These are phyloP conservation scores for Atkinsonella hypoxylon DNA, from an alignment of 2,329 filamentous ascomycete species.

Conservation along the genomic window DNA sequence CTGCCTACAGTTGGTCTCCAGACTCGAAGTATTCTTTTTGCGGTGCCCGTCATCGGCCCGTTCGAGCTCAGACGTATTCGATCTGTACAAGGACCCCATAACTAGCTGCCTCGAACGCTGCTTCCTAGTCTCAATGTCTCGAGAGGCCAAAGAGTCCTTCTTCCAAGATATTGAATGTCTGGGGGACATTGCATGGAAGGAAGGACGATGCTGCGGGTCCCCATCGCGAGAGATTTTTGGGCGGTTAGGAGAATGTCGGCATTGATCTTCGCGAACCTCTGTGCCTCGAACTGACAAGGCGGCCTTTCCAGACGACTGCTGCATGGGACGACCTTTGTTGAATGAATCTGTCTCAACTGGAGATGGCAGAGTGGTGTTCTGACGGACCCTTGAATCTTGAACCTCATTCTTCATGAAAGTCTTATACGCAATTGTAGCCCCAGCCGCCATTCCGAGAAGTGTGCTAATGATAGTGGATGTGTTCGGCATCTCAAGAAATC, in stretches of 20 bases:
- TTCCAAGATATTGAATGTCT: neutral
- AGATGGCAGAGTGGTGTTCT: constrained; percentile 13
- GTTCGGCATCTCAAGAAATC: constrained; percentile 19
- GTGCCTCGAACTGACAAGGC: neutral
- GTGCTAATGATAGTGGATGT: constrained; percentile 61
- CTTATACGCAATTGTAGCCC: constrained; percentile 51
- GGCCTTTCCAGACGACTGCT: neutral
- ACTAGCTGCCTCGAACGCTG: neutral
- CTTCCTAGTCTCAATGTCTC: neutral
- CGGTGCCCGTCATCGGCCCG: neutral
- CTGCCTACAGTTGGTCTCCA: neutral
- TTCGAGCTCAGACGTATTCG: neutral
- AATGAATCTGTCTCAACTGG: neutral
- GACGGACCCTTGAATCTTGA: constrained; percentile 29
- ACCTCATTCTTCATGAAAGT: constrained; percentile 42
- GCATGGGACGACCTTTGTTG: neutral
- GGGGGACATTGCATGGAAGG: neutral
- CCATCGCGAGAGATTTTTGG: neutral
- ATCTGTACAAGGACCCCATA: neutral
- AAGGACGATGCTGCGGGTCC: neutral
- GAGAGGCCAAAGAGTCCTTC: neutral
- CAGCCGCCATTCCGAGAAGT: constrained; percentile 66
- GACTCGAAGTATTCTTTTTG: neutral
- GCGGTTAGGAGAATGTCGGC: neutral
- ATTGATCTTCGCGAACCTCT: neutral